Evolutionary conservation across 2,329 filamentous ascomycete species (phyloP), one percentile per base, ranked within the genome.

Genomic region (Juglanconis sp.): DNA sequence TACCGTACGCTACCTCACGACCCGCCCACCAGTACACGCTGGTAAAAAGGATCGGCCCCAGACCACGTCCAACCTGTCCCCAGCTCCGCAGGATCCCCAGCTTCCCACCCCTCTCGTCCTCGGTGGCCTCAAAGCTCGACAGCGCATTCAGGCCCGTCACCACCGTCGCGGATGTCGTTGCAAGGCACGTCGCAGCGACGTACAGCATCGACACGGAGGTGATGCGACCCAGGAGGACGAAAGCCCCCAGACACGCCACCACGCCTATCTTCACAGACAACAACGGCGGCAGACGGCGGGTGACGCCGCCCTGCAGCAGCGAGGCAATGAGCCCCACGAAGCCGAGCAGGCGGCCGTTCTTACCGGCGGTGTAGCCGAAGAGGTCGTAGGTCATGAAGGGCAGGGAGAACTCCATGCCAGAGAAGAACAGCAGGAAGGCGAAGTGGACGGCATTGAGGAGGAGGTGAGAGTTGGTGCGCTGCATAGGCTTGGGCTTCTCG

Each of bases 21-120:
- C 95, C 95, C 6, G 92, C 93, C 95, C 95, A 99, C 95, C 95
- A 99, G 77, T 99, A 99, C 59, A 99, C 80, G 53, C 91, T 92
- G 64, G 95, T 98, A 72, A 99, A 99, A 40, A 96, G 76, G 4
- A 99, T 73, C 0, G 95, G 95, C 0, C 95, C 95, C 10, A 96
- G 74, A 0, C 93, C 92, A 38, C 95, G 84, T 3, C 95, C 95
- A 4, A 93, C 83, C 79, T 99, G 95, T 5, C 95, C 94, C 87
- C 81, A 87, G 66, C 82, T 86, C 34, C 95, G 82, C 67, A 98
- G 82, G 60, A 91, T 88, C 3, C 95, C 95, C 55, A 99, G 77
- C 70, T 96, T 96, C 51, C 87, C 87, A 3, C 95, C 95, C 46
- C 94, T 82, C 76, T 98, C 93, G 42, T 82, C 84, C 62, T 89